Evolutionary conservation across 2,329 filamentous ascomycete genomes (phyloP).

Genomic region (Geosmithia morbida): DNA sequence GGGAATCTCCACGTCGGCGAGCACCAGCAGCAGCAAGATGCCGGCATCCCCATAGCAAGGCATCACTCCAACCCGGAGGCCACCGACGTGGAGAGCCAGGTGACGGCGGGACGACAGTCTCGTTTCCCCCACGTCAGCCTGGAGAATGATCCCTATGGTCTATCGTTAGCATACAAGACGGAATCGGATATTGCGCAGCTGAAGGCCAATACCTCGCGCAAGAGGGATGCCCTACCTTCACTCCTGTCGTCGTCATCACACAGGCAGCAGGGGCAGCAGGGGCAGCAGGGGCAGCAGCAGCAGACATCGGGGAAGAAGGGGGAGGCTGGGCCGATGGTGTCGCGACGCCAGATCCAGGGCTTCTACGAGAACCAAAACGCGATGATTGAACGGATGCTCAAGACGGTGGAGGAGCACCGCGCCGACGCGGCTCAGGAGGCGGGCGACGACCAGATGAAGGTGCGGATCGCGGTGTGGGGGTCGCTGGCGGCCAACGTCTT

Average conservation of each 20-base stretch:
- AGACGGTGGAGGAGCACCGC: slow-evolving; percentile 83
- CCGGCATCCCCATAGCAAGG: slow-evolving; percentile 11
- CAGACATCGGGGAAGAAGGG: not conserved
- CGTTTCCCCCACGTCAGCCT: slow-evolving; percentile 41
- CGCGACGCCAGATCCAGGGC: slow-evolving; percentile 37
- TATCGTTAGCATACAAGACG: slow-evolving; percentile 66
- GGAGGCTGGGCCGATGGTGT: not conserved
- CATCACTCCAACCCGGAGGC: slow-evolving; percentile 21
- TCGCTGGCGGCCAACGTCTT: slow-evolving; percentile 69
- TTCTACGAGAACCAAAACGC: slow-evolving; percentile 92
- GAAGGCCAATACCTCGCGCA: slow-evolving; percentile 66
- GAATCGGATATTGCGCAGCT: slow-evolving; percentile 63
- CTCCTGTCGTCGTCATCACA: slow-evolving; percentile 1
- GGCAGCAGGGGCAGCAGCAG: slow-evolving; percentile 1
- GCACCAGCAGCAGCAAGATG: slow-evolving; percentile 14
- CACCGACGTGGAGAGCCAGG: slow-evolving; percentile 35
- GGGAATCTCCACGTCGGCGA: too few species aligned
- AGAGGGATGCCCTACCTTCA: slow-evolving; percentile 36
- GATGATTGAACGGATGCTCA: slow-evolving; percentile 81
- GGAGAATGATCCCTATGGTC: slow-evolving; percentile 68
- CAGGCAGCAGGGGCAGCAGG: slow-evolving; percentile 3
- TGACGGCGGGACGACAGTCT: slow-evolving; percentile 17
- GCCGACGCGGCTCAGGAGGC: slow-evolving; percentile 68
- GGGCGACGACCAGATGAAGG: slow-evolving; percentile 66
- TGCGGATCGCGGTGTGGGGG: slow-evolving; percentile 50